These are phyloP conservation scores for Tetraselmis striata DNA, from an alignment of 139 green algal genomes.

Conservation along the genomic window DNA sequence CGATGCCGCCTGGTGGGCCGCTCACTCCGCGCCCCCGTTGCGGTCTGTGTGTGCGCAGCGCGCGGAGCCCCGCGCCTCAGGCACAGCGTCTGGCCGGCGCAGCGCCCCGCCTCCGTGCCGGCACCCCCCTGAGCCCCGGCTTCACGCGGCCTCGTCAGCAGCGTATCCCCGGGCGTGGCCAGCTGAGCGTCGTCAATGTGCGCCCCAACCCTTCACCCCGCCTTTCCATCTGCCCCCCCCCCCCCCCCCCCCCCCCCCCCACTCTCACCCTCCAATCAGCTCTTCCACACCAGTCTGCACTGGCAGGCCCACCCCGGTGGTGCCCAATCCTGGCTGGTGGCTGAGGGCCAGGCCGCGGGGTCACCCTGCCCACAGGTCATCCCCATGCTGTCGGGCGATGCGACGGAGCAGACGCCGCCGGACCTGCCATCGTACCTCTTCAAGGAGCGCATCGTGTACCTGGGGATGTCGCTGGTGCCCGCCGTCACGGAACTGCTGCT, in stretches of 20 bases:
- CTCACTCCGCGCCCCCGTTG: no score
- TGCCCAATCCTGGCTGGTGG: no score
- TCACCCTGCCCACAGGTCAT: no score
- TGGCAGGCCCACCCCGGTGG: no score
- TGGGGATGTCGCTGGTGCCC: conserved; percentile 89
- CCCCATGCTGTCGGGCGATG: conserved; percentile 61
- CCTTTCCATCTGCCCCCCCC: no score
- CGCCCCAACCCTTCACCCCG: no score
- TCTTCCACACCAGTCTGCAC: no score
- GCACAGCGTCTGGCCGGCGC: not conserved
- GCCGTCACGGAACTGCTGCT: conserved; percentile 85
- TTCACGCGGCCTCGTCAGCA: not conserved
- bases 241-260: no score
- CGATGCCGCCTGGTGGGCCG: no score
- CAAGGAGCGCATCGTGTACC: conserved; percentile 96
- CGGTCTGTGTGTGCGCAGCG: not conserved
- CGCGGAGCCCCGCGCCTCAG: not conserved
- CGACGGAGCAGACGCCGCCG: conserved; percentile 76
- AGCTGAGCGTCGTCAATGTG: not conserved
- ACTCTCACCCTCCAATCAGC: no score
- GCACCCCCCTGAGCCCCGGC: not conserved
- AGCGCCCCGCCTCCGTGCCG: not conserved
- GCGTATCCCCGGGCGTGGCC: no score
- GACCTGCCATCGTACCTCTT: conserved; percentile 97
- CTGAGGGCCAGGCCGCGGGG: no score